Conservation (phyloP, 192 early-diverging fungal genomes). For the Entophlyctis luteolus region DNA sequence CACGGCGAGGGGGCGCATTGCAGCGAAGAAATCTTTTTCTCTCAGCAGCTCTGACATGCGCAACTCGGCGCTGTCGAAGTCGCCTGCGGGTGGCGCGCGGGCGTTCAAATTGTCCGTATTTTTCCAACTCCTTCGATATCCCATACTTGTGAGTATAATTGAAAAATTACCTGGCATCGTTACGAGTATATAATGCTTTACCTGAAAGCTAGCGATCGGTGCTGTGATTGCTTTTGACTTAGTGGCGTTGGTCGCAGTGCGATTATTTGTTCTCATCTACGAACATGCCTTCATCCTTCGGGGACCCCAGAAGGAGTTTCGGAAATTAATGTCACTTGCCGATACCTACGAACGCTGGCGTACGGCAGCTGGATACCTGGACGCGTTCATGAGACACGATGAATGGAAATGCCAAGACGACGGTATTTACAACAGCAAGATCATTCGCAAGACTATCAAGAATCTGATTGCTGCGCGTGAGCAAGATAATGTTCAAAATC, state of each 20-base stretch:
- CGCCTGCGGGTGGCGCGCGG: not conserved
- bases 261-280: constrained; percentile 61
- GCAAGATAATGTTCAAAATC: constrained; percentile 1
- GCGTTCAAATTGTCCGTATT: constrained; percentile 4
- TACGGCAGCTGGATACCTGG: constrained; percentile 53
- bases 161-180: too few species aligned
- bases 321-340: constrained; percentile 47
- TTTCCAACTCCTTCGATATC: constrained; percentile 10
- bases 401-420: constrained; percentile 57
- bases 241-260: constrained; percentile 52
- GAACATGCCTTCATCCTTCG: constrained; percentile 63
- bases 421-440: constrained; percentile 59
- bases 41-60: too few species aligned
- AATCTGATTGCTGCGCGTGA: constrained; percentile 3
- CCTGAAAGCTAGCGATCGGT: constrained; percentile 42
- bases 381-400: constrained; percentile 61
- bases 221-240: constrained; percentile 60
- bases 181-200: not conserved
- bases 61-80: too few species aligned
- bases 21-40: too few species aligned
- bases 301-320: constrained; percentile 49
- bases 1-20: too few species aligned
- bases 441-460: constrained; percentile 55
- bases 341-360: constrained; percentile 63
- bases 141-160: constrained; percentile 5